Base-by-base conservation (phyloP, 129 eudicot genomes). In the Apium graveolens region DNA sequence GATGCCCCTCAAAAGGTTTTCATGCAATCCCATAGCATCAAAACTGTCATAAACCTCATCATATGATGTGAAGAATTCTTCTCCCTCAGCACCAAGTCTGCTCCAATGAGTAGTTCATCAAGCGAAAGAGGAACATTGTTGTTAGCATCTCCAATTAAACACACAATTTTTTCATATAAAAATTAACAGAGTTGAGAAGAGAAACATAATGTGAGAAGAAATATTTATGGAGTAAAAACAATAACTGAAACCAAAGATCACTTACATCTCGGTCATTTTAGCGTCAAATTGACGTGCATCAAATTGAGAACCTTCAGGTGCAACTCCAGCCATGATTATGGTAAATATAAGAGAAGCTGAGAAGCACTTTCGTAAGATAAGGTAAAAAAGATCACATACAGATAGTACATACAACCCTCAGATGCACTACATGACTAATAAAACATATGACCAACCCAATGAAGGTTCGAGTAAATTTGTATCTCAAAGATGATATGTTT, bases 21-120 rank as follows among this genome's bases (percentile, higher is more conserved):
- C 82, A 38, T 79, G 75, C 74, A 79, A 79, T 11, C 73, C 78
- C 83, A 80, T 80, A 31, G 77, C 76, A 43, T 80, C 83, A 20
- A 80, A 80, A 55, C 83, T 80, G 48, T 80, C 83, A 55, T 53
- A 57, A 53, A 80, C 83, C 17, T 80, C 83, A 73, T 80, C 83
- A n/a, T 80, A 80, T 12, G 83, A 73, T n/a, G 78, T 72, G 53
- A 72, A 72, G 37, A 72, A 72, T n/a, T 72, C 76, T 41, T 72
- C 76, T 72, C 76, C 76, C 45, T 72, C 76, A 12, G 53, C 53
- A 41, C 53, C 53, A 72, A 72, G 76, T 5, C 76, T 72, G 53
- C 8, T 71, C 20, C 34, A 72, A 42, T 11, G 11, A 42, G 41
- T 12, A 42, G 41, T 72, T 41, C 76, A 72, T 39, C 49, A 41